Conservation (phyloP, 192 early-diverging fungal genomes). For the Linnemannia hyalina region DNA sequence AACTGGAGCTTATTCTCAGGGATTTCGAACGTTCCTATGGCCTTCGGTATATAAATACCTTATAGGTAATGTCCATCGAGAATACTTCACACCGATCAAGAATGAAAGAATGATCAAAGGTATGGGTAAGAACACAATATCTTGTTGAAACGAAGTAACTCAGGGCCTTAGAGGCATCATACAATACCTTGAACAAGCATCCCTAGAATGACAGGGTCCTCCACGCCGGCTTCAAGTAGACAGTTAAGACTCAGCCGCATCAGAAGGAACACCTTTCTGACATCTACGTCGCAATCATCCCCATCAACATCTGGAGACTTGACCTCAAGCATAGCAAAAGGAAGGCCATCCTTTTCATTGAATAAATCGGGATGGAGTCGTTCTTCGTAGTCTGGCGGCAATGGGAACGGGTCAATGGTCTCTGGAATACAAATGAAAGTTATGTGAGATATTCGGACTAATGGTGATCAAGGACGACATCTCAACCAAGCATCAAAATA, state of each 20-base stretch:
- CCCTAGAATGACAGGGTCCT: slow-evolving; percentile 21
- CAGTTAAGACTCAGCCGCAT: slow-evolving; percentile 14
- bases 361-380: slow-evolving; percentile 14
- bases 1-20: slow-evolving; percentile 24
- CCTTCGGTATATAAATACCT: slow-evolving; percentile 17
- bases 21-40: slow-evolving; percentile 6
- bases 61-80: slow-evolving; percentile 19
- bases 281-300: slow-evolving; percentile 17
- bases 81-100: slow-evolving; percentile 20
- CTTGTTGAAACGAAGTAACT: not conserved
- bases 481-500: not conserved
- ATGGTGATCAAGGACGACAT: not conserved
- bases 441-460: not conserved
- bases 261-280: slow-evolving; percentile 14
- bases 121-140: not conserved
- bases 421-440: not conserved
- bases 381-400: slow-evolving; percentile 20
- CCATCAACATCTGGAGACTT: slow-evolving; percentile 12
- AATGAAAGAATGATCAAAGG: not conserved
- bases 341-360: slow-evolving; percentile 18
- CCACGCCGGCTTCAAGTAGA: slow-evolving; percentile 3
- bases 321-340: slow-evolving; percentile 11
- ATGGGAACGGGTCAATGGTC: slow-evolving; percentile 24
- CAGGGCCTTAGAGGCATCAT: not conserved
- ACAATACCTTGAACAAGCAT: slow-evolving; percentile 13